phyloP scores from a whole-genome alignment of 148 eudicot genomes.

The Silene conica region DNA sequence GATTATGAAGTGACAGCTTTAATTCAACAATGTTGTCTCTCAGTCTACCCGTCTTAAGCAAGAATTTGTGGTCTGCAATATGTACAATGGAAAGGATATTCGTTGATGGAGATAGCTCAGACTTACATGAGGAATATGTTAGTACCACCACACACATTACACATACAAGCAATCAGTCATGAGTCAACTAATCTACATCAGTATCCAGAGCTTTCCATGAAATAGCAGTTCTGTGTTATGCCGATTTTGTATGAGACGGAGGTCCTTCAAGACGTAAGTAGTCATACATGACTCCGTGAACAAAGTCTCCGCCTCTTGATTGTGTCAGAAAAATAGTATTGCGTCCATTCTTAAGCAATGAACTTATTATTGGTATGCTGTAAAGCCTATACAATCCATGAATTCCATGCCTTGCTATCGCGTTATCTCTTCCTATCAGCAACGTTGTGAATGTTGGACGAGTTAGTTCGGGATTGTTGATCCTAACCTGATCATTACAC shows the following conservation, averaged over 20 bases:
- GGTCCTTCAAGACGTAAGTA: conserved; percentile 73
- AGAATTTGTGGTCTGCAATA: no score
- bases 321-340: conserved; percentile 54
- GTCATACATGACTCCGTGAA: conserved; percentile 60
- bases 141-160: no score
- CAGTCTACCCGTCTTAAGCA: no score
- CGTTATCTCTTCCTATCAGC: conserved; percentile 58
- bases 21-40: no score
- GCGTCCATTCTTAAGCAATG: conserved; percentile 28
- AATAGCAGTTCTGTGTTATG: no score
- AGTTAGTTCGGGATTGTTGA: conserved; percentile 36
- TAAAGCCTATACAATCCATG: conserved; percentile 56
- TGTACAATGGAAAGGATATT: no score
- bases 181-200: no score
- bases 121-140: no score
- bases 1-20: no score
- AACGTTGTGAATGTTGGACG: conserved; percentile 53
- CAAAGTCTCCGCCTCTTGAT: conserved; percentile 29
- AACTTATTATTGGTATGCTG: conserved; percentile 25
- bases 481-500: conserved; percentile 36
- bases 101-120: no score
- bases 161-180: no score
- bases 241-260: neutral
- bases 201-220: no score
- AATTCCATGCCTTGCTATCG: conserved; percentile 75